Base-by-base conservation (phyloP, 2,329 filamentous ascomycete species). In the Colletotrichum coccodes region DNA sequence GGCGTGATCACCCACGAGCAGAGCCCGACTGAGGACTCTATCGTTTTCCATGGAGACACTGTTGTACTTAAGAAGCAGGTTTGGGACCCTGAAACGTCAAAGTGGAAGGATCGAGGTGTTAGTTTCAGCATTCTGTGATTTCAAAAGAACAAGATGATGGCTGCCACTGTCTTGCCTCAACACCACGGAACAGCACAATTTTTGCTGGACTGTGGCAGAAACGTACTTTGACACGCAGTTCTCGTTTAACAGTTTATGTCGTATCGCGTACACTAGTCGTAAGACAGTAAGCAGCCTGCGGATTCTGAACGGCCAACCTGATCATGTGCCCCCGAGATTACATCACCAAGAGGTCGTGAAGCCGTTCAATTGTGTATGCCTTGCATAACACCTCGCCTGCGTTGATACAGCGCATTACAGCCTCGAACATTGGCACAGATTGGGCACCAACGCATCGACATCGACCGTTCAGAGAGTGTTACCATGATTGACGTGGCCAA, bases 21-120 rank as follows among this genome's bases (percentile, higher is more conserved):
- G 21, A 32, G 14, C 8, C 56, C 40, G n/a, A 4, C 18, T 21
- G 7, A 16, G 4, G 56, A 58, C n/a, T 34, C 40, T 23, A 14
- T 46, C 14, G 56, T 58, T 42, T 44, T 58, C 8, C 30, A 46
- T 21, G 40, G 9, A 14, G 30, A 58, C 40, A 21, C 40, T 4
- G 56, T 58, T 9, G 21, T 44, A 14, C 40, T 58, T 8, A 28
- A 47, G 12, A 47, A 18, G 30, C 28, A 34, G 21, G 7, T 58
- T 34, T 58, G 56, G 56, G 56, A 58, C 40, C 28, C 56, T 34
- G 40, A 11, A 5, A 14, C 7, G n/a, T 34, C 42, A 21, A n/a
- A 18, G n/a, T 58, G 56, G 56, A 34, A 46, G 11, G n/a, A 34
- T 6, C 40, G 30, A 8, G 26, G 12, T n/a, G 28, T 58, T 11